phyloP scores from a whole-genome alignment of 2,329 filamentous ascomycete genomes.

The Neoscytalidium dimidiatum region DNA sequence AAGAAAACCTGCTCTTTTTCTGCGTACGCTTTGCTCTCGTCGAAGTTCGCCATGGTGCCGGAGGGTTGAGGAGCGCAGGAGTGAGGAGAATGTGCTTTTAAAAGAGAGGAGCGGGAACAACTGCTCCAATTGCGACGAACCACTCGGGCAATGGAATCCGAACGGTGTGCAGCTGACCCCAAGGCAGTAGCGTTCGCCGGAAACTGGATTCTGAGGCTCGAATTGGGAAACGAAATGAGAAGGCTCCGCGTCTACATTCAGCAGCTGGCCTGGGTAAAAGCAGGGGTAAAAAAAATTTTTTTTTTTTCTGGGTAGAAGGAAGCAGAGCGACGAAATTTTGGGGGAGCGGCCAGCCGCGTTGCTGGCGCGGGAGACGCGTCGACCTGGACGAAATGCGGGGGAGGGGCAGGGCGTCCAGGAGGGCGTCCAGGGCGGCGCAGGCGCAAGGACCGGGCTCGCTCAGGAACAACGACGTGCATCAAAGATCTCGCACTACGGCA shows the following conservation, averaged over 20 bases:
- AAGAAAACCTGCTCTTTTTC: slow-evolving; percentile 50
- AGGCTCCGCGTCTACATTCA: too few species aligned
- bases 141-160: slow-evolving; percentile 16
- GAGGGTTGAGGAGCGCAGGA: not conserved
- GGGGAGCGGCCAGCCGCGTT: not conserved
- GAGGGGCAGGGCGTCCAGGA: not conserved
- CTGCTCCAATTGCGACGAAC: not conserved
- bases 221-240: too few species aligned
- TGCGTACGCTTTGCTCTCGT: slow-evolving; percentile 50
- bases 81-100: not conserved
- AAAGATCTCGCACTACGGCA: slow-evolving; percentile 9
- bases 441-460: not conserved
- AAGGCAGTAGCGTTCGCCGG: not conserved
- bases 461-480: not conserved
- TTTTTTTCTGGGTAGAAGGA: too few species aligned
- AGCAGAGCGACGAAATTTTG: not conserved
- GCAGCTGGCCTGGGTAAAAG: not conserved
- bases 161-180: not conserved
- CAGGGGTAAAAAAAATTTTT: not conserved
- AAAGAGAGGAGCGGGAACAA: not conserved
- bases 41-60: slow-evolving; percentile 33
- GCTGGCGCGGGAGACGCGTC: slow-evolving; percentile 5
- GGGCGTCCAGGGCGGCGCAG: not conserved
- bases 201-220: not conserved
- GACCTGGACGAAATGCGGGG: slow-evolving; percentile 6